phyloP scores from a whole-genome alignment of 768 basidiomycete species.

The Russula foetens region DNA sequence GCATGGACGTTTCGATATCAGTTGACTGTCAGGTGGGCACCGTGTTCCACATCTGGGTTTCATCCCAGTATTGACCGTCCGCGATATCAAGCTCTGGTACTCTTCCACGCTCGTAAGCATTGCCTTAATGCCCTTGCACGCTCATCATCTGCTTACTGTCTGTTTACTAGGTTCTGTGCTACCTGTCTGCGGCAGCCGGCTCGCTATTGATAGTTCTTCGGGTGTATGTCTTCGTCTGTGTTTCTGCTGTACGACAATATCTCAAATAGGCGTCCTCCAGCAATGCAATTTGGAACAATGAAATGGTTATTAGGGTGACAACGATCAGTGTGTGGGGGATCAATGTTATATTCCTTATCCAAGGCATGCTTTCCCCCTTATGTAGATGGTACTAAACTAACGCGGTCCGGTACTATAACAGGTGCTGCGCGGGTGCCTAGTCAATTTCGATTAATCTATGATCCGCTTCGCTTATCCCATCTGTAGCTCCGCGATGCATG shows the following conservation, averaged over 20 bases:
- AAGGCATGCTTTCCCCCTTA: not conserved
- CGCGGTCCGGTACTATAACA: not conserved
- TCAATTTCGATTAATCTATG: not conserved
- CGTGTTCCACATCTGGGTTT: not conserved
- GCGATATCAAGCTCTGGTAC: not conserved
- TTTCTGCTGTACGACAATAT: too few relatives aligned
- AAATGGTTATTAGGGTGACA: not conserved
- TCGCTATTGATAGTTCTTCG: conserved; percentile 3
- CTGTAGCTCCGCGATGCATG: not conserved
- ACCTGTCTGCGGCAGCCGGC: not conserved
- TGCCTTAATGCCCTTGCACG: too few relatives aligned
- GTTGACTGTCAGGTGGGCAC: conserved; percentile 8
- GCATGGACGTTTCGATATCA: not conserved
- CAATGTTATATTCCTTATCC: conserved; percentile 1
- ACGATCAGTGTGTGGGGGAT: not conserved
- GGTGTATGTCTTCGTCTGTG: not conserved
- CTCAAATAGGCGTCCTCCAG: not conserved
- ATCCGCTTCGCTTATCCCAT: not conserved
- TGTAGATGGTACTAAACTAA: not conserved
- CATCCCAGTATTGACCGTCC: not conserved
- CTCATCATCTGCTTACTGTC: too few relatives aligned
- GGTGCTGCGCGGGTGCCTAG: not conserved
- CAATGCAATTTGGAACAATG: conserved; percentile 1
- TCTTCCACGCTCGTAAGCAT: not conserved
- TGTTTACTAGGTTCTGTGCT: not conserved